Evolutionary conservation across 75 land plant species (phyloP), one percentile per base, ranked within the genome.

Genomic region (Pinus taeda): DNA sequence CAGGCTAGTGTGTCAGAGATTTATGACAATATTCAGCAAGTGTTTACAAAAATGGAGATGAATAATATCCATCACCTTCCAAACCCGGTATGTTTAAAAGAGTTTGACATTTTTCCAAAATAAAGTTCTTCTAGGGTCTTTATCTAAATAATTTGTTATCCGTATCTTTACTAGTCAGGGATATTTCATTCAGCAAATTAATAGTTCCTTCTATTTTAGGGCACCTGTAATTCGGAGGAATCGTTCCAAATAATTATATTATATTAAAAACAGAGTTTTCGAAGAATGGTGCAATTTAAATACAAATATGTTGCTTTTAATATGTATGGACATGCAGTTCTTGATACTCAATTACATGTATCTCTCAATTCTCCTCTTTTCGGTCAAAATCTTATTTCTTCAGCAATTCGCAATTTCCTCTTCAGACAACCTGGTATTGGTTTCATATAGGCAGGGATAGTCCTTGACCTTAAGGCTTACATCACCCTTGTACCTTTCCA

Each of bases 21-120:
- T 18, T 90, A 91, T 69, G 86, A 85, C 65, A 84, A 85, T 21
- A 83, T 95, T 90, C 92, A 95, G 75, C 86, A 78, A 57, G 88
- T 84, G 3, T 95, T 91, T 81, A 81, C 76, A 11, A 89, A 92
- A 64, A 62, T 81, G 29, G 83, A 90, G 79, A 86, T 88, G 74
- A 94, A 92, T 39, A 76, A 74, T 7, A 3, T 91, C 93, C 21
- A 76, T 90, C 58, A 75, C 81, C 22, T 83, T 82, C 58, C 92
- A 90, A 65, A 73, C 77, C 60, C 75, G 76, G n/a, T 81, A 87
- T 18, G 65, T 74, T 42, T 75, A 57, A 37, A 87, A 87, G 82
- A 64, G 17, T 1, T 64, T 30, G 2, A 64, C 15, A 15, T 33
- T 33, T 64, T 64, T 30, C 33, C 55, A 37, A 49, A 2, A 9